phyloP scores from a whole-genome alignment of 441 rosid genomes.

The Populus trichocarpa region DNA sequence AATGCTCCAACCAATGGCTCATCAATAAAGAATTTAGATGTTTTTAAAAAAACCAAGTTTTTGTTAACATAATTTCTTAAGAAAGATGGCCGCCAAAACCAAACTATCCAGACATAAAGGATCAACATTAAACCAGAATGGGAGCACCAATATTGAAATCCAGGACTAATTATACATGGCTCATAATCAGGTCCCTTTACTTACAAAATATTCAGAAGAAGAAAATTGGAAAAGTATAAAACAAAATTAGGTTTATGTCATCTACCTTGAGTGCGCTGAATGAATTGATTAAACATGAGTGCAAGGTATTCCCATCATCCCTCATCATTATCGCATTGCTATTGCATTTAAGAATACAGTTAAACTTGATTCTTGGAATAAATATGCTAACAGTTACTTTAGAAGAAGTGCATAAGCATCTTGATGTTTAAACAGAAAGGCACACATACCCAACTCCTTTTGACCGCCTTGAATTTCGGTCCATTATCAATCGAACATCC shows the following conservation, averaged over 20 bases:
- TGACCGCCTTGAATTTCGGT: slow-evolving; percentile 89
- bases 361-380: slow-evolving; percentile 70
- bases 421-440: slow-evolving; percentile 15
- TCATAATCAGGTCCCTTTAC: background rate
- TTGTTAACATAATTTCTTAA: background rate
- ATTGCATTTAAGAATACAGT: slow-evolving; percentile 93
- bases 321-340: slow-evolving; percentile 97
- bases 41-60: background rate
- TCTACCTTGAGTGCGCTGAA: slow-evolving; percentile 87
- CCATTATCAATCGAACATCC: slow-evolving; percentile 94
- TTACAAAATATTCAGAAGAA: slow-evolving; percentile 26
- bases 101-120: background rate
- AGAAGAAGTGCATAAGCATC: slow-evolving; percentile 30
- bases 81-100: background rate
- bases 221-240: slow-evolving; percentile 34
- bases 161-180: background rate
- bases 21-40: background rate
- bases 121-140: background rate
- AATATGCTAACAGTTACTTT: slow-evolving; percentile 45
- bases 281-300: slow-evolving; percentile 93
- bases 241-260: slow-evolving; percentile 73
- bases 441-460: slow-evolving; percentile 94
- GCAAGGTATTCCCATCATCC: slow-evolving; percentile 91
- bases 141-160: background rate
- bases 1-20: background rate